Conservation (phyloP, 2,329 filamentous ascomycete genomes). For the Beauveria sp. region DNA sequence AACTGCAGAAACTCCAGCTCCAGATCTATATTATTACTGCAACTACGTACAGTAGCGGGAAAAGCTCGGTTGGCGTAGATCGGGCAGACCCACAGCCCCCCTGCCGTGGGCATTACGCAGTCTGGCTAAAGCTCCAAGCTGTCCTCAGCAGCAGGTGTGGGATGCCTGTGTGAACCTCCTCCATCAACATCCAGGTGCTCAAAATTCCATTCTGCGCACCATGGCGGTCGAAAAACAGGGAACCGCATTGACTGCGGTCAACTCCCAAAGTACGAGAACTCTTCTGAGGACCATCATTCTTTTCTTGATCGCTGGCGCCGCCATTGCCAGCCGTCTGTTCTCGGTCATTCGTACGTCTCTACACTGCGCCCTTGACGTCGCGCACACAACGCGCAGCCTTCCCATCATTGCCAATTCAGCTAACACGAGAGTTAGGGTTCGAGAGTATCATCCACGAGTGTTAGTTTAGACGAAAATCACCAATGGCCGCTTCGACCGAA, state of each 20-base stretch:
- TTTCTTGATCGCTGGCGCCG: slow-evolving; percentile 80
- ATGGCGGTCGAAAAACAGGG: slow-evolving; percentile 41
- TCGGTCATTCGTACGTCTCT: slow-evolving; percentile 82
- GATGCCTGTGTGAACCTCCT: slow-evolving; percentile 15
- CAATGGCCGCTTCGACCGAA: slow-evolving; percentile 5
- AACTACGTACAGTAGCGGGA: not conserved
- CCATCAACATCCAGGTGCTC: slow-evolving; percentile 25
- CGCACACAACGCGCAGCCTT: not conserved
- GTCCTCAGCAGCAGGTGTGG: slow-evolving; percentile 26
- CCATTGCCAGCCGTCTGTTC: slow-evolving; percentile 89
- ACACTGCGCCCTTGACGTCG: not conserved
- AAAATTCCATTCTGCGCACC: slow-evolving; percentile 24
- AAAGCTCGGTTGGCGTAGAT: slow-evolving; percentile 10
- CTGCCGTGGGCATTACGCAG: slow-evolving; percentile 12
- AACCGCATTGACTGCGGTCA: slow-evolving; percentile 61
- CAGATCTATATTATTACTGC: not conserved
- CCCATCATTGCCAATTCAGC: slow-evolving; percentile 13
- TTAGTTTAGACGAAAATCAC: slow-evolving; percentile 42
- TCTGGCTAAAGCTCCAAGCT: slow-evolving; percentile 35
- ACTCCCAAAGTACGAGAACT: slow-evolving; percentile 73
- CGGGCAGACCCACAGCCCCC: slow-evolving; percentile 18
- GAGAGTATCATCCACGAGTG: slow-evolving; percentile 99
- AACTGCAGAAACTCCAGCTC: too few species aligned
- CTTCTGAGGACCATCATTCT: slow-evolving; percentile 87
- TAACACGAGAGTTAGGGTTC: slow-evolving; percentile 57